Evolutionary conservation across 1,139 yeast genomes (phyloP).

Genomic region (Barnettozyma hawaiiensis): DNA sequence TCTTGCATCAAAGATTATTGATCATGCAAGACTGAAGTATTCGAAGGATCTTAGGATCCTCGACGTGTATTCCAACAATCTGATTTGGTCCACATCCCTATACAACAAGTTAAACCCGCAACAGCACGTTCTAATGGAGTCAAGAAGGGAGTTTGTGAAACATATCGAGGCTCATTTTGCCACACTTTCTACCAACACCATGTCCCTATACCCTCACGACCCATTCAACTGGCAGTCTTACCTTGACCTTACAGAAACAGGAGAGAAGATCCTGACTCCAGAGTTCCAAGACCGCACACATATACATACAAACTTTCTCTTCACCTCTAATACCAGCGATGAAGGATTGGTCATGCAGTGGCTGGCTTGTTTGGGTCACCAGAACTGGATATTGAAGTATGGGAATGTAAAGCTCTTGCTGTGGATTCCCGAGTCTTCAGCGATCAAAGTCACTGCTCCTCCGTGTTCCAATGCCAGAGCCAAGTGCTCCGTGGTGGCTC

Average conservation of each 20-base stretch:
- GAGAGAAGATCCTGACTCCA: conserved; percentile 40
- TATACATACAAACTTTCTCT: conserved; percentile 55
- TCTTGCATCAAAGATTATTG: conserved; percentile 5
- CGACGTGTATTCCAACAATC: conserved; percentile 21
- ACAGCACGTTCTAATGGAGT: conserved; percentile 19
- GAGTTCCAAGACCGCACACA: conserved; percentile 32
- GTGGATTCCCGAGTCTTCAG: conserved; percentile 54
- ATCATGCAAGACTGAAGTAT: conserved; percentile 9
- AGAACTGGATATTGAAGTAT: conserved; percentile 70
- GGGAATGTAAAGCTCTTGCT: conserved; percentile 71
- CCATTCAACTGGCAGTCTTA: conserved; percentile 69
- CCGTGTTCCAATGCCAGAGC: conserved; percentile 44
- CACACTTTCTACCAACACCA: conserved; percentile 26
- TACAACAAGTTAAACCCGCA: conserved; percentile 17
- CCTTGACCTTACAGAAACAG: conserved; percentile 36
- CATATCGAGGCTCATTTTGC: conserved; percentile 17
- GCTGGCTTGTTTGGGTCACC: conserved; percentile 60
- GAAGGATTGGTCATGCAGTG: conserved; percentile 75
- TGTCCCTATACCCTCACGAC: conserved; percentile 28
- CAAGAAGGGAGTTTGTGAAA: conserved; percentile 11
- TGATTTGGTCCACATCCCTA: conserved; percentile 15
- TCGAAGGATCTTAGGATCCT: conserved; percentile 11
- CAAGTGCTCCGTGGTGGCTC: conserved; percentile 56
- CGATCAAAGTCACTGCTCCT: conserved; percentile 53
- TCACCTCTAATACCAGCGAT: conserved; percentile 37